A percentile compares a stretch with the other conserved stretches of the same genome.
phyloP scores from a whole-genome alignment of 495 filamentous ascomycete species.

The Pyrenopolyporus hunteri region DNA sequence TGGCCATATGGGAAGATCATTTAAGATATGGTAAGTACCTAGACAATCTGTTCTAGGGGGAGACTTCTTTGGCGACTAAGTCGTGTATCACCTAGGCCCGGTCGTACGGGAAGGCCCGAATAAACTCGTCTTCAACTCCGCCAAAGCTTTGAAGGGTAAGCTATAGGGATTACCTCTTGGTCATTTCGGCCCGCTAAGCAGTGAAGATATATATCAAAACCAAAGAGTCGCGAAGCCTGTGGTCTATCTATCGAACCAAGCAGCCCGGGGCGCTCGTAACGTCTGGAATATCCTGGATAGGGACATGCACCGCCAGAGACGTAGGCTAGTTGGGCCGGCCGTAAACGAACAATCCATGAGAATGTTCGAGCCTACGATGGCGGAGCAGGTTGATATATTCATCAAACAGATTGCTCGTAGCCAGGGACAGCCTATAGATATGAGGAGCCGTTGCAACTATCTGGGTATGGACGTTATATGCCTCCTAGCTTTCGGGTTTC shows the following conservation, averaged over 20 bases:
- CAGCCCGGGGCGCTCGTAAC: not conserved
- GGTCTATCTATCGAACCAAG: not conserved
- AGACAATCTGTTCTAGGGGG: not conserved
- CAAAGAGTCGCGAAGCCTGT: not conserved
- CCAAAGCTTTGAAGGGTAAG: not conserved
- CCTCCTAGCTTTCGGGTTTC: conserved; percentile 9
- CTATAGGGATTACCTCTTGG: not conserved
- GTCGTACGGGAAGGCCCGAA: not conserved
- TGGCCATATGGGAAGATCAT: conserved; percentile 48
- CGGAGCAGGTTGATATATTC: conserved; percentile 29
- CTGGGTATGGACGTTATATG: conserved; percentile 32
- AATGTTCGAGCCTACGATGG: conserved; percentile 34
- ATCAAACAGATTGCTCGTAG: conserved; percentile 30
- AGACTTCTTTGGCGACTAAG: not conserved
- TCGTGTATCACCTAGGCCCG: not conserved
- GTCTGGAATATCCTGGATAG: not conserved
- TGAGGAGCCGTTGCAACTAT: conserved; percentile 2
- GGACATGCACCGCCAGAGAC: not conserved
- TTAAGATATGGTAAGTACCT: conserved; percentile 47
- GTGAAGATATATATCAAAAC: not conserved
- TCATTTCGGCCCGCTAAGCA: too few relatives aligned
- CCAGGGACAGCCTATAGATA: conserved; percentile 9
- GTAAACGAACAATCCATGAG: conserved; percentile 6
- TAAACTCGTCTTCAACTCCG: not conserved
- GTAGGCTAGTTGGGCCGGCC: not conserved